phyloP scores from a whole-genome alignment of 805 yeast genomes.

The Starmera caribaea region DNA sequence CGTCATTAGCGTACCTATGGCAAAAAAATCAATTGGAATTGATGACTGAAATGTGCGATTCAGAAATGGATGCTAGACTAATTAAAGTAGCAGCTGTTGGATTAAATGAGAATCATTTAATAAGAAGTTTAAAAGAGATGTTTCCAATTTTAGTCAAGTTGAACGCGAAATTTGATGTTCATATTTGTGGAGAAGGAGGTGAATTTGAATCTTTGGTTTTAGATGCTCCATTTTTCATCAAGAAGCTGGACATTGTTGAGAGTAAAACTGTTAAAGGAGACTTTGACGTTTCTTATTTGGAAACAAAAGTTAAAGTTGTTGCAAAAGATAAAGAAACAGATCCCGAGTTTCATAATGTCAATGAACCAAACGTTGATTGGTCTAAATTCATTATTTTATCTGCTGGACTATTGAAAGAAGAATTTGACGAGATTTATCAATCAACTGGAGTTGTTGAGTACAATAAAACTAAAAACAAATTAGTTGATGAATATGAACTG shows the following conservation, averaged over 20 bases:
- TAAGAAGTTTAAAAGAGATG: conserved; percentile 52
- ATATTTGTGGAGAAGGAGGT: conserved; percentile 98
- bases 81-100: conserved; percentile 95
- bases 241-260: conserved; percentile 25
- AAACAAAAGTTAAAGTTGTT: conserved; percentile 41
- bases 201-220: conserved; percentile 91
- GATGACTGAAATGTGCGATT: conserved; percentile 70
- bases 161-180: conserved; percentile 66
- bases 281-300: conserved; percentile 66
- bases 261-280: conserved; percentile 17
- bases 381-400: conserved; percentile 8
- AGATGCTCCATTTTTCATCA: conserved; percentile 76
- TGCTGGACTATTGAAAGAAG: conserved; percentile 26
- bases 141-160: conserved; percentile 48
- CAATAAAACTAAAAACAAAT: neutral
- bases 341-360: conserved; percentile 11
- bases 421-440: conserved; percentile 28
- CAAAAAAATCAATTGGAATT: conserved; percentile 74
- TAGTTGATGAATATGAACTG: neutral
- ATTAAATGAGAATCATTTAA: conserved; percentile 54
- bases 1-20: conserved; percentile 77
- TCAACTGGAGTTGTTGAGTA: neutral
- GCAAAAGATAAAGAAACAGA: conserved; percentile 22
- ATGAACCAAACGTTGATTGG: conserved; percentile 14
- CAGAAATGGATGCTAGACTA: conserved; percentile 65